Evolutionary conservation across 2,329 filamentous ascomycete species (phyloP), one percentile per base, ranked within the genome.

Genomic region (Arthrinium puccinioides): DNA sequence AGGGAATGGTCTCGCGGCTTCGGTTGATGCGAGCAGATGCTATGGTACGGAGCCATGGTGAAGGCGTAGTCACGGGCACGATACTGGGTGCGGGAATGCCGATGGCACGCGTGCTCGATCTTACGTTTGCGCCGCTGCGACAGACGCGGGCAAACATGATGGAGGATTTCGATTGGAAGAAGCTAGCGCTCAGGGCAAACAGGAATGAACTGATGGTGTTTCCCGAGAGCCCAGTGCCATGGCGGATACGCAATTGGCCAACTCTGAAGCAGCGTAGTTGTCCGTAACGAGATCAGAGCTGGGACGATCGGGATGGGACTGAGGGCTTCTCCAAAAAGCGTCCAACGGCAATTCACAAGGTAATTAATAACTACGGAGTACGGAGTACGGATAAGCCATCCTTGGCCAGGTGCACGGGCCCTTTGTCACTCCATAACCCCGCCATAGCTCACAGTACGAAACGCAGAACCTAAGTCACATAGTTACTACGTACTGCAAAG

Each of bases 1-100:
- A 67, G 9, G 77, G 70, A 40, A 82, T 65, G 4, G 63, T 72
- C 43, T 73, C 69, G 48, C 41, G 50, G 39, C 46, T 43, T 26
- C 42, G 20, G 44, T n/a, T 20, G 20, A 14, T 32, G 21, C 36
- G 24, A 21, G 47, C 40, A 9, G 49, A 45, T 20, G 50, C 45
- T 37, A 53, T 47, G n/a, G 45, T 46, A 36, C 52, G 52, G 24
- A 11, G 27, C 23, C 23, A 20, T 10, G 34, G 25, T 14, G 28
- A 21, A 10, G 20, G 23, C 19, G 9, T 28, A 2, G 13, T 25
- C 9, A 15, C 9, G 15, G 19, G 19, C 43, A 15, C 5, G 14
- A 18, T n/a, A 10, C 20, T 26, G 30, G 44, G 28, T 15, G 43
- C 32, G 27, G 29, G 37, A 21, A 27, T 42, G 26, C 39, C 21